These are phyloP conservation scores for Eucalyptus coolabah DNA, from an alignment of 345 rosid species.

Conservation along the genomic window DNA sequence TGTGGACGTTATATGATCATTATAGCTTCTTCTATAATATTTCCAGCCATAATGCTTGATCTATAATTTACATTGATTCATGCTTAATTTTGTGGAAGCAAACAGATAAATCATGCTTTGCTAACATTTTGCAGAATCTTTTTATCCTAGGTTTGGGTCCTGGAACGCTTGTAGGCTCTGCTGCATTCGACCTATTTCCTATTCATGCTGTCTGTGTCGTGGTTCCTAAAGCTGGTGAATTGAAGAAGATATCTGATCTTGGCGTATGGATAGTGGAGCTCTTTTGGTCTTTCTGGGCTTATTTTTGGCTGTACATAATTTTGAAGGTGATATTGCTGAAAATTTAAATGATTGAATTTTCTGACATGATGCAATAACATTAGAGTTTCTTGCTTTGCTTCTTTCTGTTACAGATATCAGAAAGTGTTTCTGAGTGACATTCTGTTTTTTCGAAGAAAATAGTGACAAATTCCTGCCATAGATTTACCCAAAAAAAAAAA, in stretches of 20 bases:
- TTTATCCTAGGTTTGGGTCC: constrained; percentile 70
- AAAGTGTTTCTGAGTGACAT: background rate
- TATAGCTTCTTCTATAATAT: background rate
- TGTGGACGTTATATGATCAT: background rate
- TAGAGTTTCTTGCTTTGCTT: background rate
- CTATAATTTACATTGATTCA: background rate
- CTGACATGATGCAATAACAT: background rate
- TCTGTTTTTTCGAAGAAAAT: background rate
- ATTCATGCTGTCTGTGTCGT: constrained; percentile 95
- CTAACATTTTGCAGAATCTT: background rate
- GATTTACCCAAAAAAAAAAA: too few relatives aligned
- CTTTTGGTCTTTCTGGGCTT: constrained; percentile 98
- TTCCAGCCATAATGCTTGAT: background rate
- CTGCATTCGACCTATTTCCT: constrained; percentile 96
- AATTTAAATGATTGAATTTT: background rate
- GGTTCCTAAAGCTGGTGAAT: constrained; percentile 90
- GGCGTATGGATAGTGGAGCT: constrained; percentile 97
- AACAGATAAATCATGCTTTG: background rate
- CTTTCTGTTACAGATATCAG: background rate
- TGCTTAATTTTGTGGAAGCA: background rate
- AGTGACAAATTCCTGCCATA: background rate
- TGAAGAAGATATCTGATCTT: constrained; percentile 88
- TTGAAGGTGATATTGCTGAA: constrained; percentile 37
- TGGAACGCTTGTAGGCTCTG: constrained; percentile 97
- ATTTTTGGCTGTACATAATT: constrained; percentile 90